Percentiles rank a stretch among this genome's conserved stretches.
Conservation (phyloP, 495 filamentous ascomycete genomes). For the Trichoderma reesei region DNA sequence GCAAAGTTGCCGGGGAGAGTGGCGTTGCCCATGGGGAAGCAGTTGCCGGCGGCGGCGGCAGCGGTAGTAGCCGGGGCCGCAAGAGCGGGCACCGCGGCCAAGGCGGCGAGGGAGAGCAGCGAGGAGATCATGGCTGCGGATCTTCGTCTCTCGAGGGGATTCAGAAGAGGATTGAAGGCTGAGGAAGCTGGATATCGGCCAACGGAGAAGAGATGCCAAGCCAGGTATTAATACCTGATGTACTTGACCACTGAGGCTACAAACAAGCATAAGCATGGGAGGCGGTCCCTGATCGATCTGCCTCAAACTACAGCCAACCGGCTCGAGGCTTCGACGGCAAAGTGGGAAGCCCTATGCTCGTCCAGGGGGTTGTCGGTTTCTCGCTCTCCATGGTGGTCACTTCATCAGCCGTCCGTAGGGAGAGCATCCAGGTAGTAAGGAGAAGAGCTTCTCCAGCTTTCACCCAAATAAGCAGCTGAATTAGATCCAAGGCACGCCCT, state of each 20-base stretch:
- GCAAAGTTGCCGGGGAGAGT: slow-evolving; percentile 13
- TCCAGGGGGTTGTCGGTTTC: neutral
- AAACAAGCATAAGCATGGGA: neutral
- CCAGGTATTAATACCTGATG: slow-evolving; percentile 1
- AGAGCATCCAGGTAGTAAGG: neutral
- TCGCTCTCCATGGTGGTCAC: neutral
- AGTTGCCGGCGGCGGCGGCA: neutral
- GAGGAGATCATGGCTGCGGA: slow-evolving; percentile 2
- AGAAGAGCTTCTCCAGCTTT: neutral
- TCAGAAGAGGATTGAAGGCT: neutral
- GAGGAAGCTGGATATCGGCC: neutral
- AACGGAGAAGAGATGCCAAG: neutral
- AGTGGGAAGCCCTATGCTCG: neutral
- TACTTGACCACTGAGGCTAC: neutral
- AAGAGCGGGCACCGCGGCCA: slow-evolving; percentile 1
- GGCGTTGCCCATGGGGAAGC: slow-evolving; percentile 11
- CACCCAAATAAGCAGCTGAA: neutral
- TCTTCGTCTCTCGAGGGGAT: neutral
- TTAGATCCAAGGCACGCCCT: neutral
- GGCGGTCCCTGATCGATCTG: neutral
- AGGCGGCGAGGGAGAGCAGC: slow-evolving; percentile 2
- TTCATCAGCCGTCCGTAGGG: neutral
- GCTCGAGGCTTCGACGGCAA: no score
- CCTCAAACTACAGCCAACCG: neutral
- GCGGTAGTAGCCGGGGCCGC: neutral